A percentile compares a stretch with the other conserved stretches of the same genome.
phyloP scores from a whole-genome alignment of 164 flowering plant genomes.

The Macadamia integrifolia region DNA sequence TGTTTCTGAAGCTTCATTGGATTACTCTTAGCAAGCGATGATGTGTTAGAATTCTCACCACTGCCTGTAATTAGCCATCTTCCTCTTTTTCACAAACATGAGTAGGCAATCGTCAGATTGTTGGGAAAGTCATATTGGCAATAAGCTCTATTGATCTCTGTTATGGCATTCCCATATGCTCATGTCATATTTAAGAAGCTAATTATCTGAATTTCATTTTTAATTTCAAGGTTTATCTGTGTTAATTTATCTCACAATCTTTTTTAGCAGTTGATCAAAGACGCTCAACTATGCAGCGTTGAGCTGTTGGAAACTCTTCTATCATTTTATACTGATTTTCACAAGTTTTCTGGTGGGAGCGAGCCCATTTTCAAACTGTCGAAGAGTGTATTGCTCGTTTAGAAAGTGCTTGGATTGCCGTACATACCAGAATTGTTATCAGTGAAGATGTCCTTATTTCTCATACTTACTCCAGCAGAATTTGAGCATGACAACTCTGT shows the following conservation, averaged over 20 bases:
- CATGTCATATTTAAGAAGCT: too few relatives aligned
- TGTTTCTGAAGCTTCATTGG: slow-evolving; percentile 6
- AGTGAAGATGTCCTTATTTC: slow-evolving; percentile 38
- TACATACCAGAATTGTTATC: slow-evolving; percentile 43
- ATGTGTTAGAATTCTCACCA: not conserved
- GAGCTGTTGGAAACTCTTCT: slow-evolving; percentile 55
- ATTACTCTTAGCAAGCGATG: not conserved
- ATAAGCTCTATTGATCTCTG: too few relatives aligned
- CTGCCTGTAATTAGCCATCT: too few relatives aligned
- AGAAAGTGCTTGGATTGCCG: slow-evolving; percentile 54
- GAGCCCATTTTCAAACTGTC: slow-evolving; percentile 48
- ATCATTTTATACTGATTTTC: slow-evolving; percentile 29
- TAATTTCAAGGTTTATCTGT: slow-evolving; percentile 1
- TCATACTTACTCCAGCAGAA: slow-evolving; percentile 47
- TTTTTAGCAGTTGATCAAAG: slow-evolving; percentile 35
- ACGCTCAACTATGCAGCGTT: slow-evolving; percentile 52
- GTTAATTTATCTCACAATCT: not conserved
- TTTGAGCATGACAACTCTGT: slow-evolving; percentile 78
- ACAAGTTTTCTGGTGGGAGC: slow-evolving; percentile 23
- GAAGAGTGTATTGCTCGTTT: slow-evolving; percentile 42
- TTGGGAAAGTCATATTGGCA: too few relatives aligned
- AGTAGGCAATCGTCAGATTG: too few relatives aligned
- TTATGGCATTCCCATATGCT: too few relatives aligned
- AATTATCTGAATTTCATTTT: not conserved
- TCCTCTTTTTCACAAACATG: too few relatives aligned